These are phyloP conservation scores for Candida ficus DNA, from an alignment of 805 yeast genomes.

Conservation along the genomic window DNA sequence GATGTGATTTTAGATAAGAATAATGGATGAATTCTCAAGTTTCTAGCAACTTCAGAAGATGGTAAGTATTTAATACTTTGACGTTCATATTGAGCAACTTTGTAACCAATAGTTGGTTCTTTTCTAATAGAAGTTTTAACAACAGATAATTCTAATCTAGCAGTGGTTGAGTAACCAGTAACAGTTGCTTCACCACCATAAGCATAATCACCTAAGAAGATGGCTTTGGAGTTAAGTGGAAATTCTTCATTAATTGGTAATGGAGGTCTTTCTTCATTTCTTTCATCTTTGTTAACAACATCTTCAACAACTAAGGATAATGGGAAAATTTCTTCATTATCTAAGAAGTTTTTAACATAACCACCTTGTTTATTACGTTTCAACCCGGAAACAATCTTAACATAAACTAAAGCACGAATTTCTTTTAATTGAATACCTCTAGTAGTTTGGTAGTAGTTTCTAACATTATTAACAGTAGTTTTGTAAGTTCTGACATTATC, in stretches of 20 bases:
- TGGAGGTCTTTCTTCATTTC: conserved; percentile 71
- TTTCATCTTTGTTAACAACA: conserved; percentile 66
- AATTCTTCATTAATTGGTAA: conserved; percentile 76
- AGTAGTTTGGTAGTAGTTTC: conserved; percentile 38
- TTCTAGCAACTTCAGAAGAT: conserved; percentile 57
- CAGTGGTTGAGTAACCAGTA: conserved; percentile 48
- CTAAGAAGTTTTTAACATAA: conserved; percentile 62
- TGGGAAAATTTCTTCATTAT: conserved; percentile 57
- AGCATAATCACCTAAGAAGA: conserved; percentile 80
- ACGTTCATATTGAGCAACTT: conserved; percentile 53
- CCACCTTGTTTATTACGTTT: conserved; percentile 69
- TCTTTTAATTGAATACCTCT: conserved; percentile 59
- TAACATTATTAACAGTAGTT: conserved; percentile 35
- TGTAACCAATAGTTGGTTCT: conserved; percentile 65
- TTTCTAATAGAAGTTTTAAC: conserved; percentile 37
- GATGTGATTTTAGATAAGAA: conserved; percentile 78
- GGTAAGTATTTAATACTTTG: conserved; percentile 56
- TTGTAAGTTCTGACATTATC: conserved; percentile 45
- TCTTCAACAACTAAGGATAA: conserved; percentile 72
- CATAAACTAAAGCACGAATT: conserved; percentile 58
- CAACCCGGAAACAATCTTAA: conserved; percentile 74
- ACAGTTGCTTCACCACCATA: conserved; percentile 78
- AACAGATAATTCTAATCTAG: conserved; percentile 48
- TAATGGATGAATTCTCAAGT: conserved; percentile 51
- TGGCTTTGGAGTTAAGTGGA: conserved; percentile 65